Conservation (phyloP, 2,329 filamentous ascomycete genomes). For the Trematosphaeria pertusa region DNA sequence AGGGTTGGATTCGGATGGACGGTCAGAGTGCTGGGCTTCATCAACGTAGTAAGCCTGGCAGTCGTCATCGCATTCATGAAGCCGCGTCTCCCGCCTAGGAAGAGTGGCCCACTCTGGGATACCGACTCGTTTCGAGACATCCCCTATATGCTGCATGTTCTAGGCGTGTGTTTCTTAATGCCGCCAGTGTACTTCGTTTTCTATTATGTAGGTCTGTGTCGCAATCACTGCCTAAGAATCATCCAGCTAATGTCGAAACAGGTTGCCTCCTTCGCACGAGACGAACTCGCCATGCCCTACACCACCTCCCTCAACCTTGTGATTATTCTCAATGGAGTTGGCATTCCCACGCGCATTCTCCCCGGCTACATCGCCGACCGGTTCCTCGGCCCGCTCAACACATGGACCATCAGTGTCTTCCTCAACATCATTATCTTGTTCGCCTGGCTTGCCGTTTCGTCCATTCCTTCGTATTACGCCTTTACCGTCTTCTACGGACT, state of each 20-base stretch:
- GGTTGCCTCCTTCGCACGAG: conserved; percentile 48
- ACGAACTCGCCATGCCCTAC: conserved; percentile 55
- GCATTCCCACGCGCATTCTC: conserved; percentile 60
- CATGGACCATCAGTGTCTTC: conserved; percentile 61
- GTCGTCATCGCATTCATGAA: conserved; percentile 50
- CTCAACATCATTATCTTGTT: conserved; percentile 55
- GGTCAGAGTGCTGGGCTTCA: conserved; percentile 52
- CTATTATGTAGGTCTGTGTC: conserved; percentile 64
- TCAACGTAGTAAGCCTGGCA: conserved; percentile 47
- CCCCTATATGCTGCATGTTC: conserved; percentile 59
- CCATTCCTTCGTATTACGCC: conserved; percentile 61
- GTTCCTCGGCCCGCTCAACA: conserved; percentile 65
- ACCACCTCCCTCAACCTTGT: conserved; percentile 62
- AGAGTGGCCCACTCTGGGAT: conserved; percentile 61
- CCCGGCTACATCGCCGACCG: conserved; percentile 63
- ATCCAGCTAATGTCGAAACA: conserved; percentile 11
- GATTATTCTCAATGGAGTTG: conserved; percentile 63
- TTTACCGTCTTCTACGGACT: conserved; percentile 72
- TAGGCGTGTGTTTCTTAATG: conserved; percentile 57
- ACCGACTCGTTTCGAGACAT: conserved; percentile 64
- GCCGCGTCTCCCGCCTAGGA: conserved; percentile 58
- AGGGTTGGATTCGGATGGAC: conserved; percentile 42
- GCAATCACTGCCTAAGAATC: no score
- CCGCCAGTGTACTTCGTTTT: conserved; percentile 64
- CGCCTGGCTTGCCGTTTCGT: conserved; percentile 65